Evolutionary conservation across 192 early-diverging fungal genomes (phyloP).

Genomic region (Spinellus fusiger): DNA sequence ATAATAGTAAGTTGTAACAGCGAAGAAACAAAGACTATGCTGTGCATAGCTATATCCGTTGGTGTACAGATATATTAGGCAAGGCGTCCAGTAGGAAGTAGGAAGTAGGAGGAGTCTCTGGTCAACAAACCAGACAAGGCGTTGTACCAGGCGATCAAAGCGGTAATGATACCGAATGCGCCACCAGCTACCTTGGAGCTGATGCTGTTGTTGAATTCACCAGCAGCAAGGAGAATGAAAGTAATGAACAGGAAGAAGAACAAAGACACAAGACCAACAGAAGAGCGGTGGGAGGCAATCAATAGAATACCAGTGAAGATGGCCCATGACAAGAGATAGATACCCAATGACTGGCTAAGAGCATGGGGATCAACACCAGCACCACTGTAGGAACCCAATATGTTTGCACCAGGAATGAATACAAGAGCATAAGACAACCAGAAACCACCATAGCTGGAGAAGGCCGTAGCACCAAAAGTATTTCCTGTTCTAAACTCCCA

Average conservation of each 20-base stretch:
- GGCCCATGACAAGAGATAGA: conserved; percentile 61
- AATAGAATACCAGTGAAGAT: conserved; percentile 68
- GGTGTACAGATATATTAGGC: conserved; percentile 6
- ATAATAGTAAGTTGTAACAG: too few relatives aligned
- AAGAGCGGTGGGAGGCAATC: conserved; percentile 58
- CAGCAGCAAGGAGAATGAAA: conserved; percentile 63
- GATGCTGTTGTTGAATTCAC: conserved; percentile 44
- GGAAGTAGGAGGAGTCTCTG: conserved; percentile 46
- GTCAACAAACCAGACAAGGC: conserved; percentile 57
- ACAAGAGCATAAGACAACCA: conserved; percentile 60
- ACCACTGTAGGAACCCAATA: conserved; percentile 33
- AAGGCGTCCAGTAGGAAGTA: conserved; percentile 37
- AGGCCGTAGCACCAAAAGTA: conserved; percentile 79
- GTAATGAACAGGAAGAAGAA: conserved; percentile 65
- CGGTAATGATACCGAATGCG: conserved; percentile 66
- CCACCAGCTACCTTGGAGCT: conserved; percentile 58
- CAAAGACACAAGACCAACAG: conserved; percentile 53
- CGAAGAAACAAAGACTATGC: too few relatives aligned
- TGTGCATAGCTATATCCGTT: background rate
- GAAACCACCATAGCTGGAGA: conserved; percentile 65
- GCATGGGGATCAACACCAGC: conserved; percentile 28
- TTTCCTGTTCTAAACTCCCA: conserved; percentile 77
- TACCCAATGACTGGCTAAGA: conserved; percentile 45
- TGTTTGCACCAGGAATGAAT: conserved; percentile 49
- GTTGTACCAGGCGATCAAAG: conserved; percentile 73